Evolutionary conservation across 495 filamentous ascomycete species (phyloP), one percentile per base, ranked within the genome.

Genomic region (Aspergillus ellipticus): DNA sequence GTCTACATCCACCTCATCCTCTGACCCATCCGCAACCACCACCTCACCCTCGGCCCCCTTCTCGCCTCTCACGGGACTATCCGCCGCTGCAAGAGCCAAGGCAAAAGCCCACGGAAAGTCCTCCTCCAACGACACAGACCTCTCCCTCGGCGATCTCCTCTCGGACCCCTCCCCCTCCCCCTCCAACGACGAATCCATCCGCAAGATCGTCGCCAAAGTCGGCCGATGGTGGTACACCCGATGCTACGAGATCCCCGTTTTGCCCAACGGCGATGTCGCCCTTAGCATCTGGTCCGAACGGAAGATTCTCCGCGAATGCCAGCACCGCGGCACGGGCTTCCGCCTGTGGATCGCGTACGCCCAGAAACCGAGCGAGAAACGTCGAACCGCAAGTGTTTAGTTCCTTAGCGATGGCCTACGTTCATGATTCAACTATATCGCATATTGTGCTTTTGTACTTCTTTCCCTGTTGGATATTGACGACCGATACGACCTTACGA

Each of bases 201-300:
- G 89, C 4, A 92, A 90, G 63, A 95, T 96, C 76, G 91, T 97
- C 17, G 85, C 92, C 17, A 86, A 84, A 56, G 93, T 98, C 7
- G 95, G 94, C 15, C 78, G 95, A 37, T 98, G 92, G 91, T 97
- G 95, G 94, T 97, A 96, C 70, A 87, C 82, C 4, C 81, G 86
- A 49, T 96, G 91, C 76, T 97, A 97, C 68, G 94, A 97, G 74
- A 79, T 80, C 19, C 74, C 79, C 7, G 75, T 86, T 15, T 70
- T 80, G 21, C 72, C 78, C 1, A 75, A 81, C 22, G 80, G 77
- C 24, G 77, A 79, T 50, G 66, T 69, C 56, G 68, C 71, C 20
- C 60, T 69, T 33, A 92, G 88, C 66, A 90, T 98, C 66, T 97
- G 92, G 89, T 77, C 77, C 41, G 89, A 97, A 60, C 81, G 79